Percentiles rank a stretch among this genome's conserved stretches.
Evolutionary conservation across 148 eudicot species (phyloP).

Genomic region (Pouteria glomerata): DNA sequence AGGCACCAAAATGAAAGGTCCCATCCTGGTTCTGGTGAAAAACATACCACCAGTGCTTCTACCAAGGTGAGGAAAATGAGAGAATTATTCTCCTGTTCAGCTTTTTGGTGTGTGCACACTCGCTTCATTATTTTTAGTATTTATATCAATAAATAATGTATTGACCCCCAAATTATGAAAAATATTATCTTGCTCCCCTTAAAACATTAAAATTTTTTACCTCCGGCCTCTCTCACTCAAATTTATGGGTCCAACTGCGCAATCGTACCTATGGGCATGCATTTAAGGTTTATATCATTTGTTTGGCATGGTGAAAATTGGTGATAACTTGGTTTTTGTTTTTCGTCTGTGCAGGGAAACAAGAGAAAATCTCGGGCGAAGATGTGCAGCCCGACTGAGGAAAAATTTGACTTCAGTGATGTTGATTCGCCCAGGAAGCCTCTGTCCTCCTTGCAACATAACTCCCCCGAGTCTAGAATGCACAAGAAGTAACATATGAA

Average conservation of each 20-base stretch:
- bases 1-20: conserved; percentile 48
- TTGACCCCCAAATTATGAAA: too few relatives aligned
- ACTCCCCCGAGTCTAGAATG: conserved; percentile 50
- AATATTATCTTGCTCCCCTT: too few relatives aligned
- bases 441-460: conserved; percentile 57
- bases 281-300: neutral
- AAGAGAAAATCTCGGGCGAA: conserved; percentile 65
- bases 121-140: too few relatives aligned
- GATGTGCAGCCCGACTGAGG: conserved; percentile 51
- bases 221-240: too few relatives aligned
- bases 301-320: neutral
- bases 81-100: neutral
- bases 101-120: neutral
- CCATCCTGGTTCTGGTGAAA: conserved; percentile 56
- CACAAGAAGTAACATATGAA: conserved; percentile 28
- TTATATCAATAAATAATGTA: too few relatives aligned
- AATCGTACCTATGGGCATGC: neutral
- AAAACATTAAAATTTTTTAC: too few relatives aligned
- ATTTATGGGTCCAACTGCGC: too few relatives aligned
- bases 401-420: conserved; percentile 53
- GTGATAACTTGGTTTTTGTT: neutral
- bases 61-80: conserved; percentile 43
- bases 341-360: conserved; percentile 43
- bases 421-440: conserved; percentile 53
- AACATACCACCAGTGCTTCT: conserved; percentile 42